Evolutionary conservation across 768 basidiomycete genomes (phyloP), one percentile per base, ranked within the genome.

Genomic region (Leucocoprinus birnbaumii): DNA sequence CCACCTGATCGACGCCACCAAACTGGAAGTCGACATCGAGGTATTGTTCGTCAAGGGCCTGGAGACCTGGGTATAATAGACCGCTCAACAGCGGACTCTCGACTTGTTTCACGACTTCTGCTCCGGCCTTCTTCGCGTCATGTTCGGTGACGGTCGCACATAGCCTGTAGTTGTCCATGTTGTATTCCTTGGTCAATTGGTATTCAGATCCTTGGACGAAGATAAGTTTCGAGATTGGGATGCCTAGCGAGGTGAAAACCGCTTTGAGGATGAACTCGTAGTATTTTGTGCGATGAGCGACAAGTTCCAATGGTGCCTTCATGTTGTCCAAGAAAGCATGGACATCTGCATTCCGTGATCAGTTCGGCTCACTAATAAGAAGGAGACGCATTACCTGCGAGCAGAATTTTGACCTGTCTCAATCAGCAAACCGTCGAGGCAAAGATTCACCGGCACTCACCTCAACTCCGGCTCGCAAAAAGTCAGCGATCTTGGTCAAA

Each of bases 291-390:
- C 95, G 82, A 71, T 94, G 80, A 0, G 79, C 80, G 45, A 99
- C 93, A 55, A 97, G 89, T 46, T 94, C 93, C 1, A 96, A 73
- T 0, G 96, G 95, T 0, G 97, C 95, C 71, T 99, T 99, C 62
- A 95, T 76, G 65, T 98, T 97, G 68, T 99, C 97, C 45, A 99
- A 83, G 77, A 98, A 98, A 6, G 94, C 97, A 63, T 98, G 97
- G 13, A 98, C 83, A 66, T 97, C 94, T 91, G 66, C 43, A 7
- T 14, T 4, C 26, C n/a, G n/a, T n/a, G n/a, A n/a, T n/a, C n/a
- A n/a, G n/a, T n/a, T n/a, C n/a, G n/a, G n/a, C n/a, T n/a, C n/a
- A n/a, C n/a, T n/a, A n/a, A n/a, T n/a, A n/a, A n/a, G 10, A 10
- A 13, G 26, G 49, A 34, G 18, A 9, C 47, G 9, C 35, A n/a